Conservation (phyloP, 2,329 filamentous ascomycete species). For the Paraphoma sp. region DNA sequence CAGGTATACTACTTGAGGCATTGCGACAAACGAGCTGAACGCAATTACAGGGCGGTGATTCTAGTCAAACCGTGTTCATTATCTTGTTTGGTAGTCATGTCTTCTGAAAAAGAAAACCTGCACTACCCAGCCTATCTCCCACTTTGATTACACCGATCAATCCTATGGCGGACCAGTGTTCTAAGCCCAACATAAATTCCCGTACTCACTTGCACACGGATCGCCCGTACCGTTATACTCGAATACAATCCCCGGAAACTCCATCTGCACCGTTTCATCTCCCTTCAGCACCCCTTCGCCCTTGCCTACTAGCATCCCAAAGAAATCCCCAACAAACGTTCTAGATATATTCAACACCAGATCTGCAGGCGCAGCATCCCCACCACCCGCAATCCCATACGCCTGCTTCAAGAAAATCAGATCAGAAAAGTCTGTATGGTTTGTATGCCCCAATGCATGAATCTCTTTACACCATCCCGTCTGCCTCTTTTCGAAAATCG, state of each 20-base stretch:
- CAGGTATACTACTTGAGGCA: conserved; percentile 36
- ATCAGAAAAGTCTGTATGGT: conserved; percentile 22
- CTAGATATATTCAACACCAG: conserved; percentile 13
- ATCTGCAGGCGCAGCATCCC: conserved; percentile 7
- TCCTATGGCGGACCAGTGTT: background rate
- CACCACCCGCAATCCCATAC: conserved; percentile 10
- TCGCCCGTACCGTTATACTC: conserved; percentile 7
- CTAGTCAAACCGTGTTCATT: background rate
- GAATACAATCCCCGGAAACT: conserved; percentile 9
- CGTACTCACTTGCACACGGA: background rate
- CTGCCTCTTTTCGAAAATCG: conserved; percentile 12
- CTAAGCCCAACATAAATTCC: background rate
- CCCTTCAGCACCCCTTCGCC: background rate
- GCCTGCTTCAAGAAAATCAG: conserved; percentile 16
- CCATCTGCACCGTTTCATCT: background rate
- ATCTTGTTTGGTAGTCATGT: background rate
- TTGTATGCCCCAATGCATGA: conserved; percentile 4
- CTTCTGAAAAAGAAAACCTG: background rate
- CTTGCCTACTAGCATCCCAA: background rate
- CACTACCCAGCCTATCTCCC: background rate
- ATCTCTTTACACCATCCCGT: conserved; percentile 13
- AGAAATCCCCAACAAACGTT: conserved; percentile 12
- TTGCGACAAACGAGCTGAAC: too few relatives aligned
- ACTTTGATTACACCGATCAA: background rate
- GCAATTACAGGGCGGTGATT: too few relatives aligned